A percentile compares a stretch with the other conserved stretches of the same genome.
Evolutionary conservation across 2,329 filamentous ascomycete genomes (phyloP).

Genomic region (Aspergillus pseudonomiae): DNA sequence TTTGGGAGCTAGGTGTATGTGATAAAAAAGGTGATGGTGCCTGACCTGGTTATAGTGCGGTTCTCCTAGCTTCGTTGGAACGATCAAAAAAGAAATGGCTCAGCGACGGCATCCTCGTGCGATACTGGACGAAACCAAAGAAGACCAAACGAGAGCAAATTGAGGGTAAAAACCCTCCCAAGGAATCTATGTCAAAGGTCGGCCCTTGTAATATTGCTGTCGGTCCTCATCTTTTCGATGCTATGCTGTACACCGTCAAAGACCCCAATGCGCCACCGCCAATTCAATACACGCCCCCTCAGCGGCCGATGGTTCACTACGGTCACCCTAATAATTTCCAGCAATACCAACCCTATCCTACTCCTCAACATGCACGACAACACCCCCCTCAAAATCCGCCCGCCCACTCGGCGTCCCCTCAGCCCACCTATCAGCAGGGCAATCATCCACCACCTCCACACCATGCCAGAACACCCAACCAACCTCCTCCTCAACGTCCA

Average conservation of each 20-base stretch:
- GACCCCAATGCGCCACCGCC: slow-evolving; percentile 47
- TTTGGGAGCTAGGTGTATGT: not conserved
- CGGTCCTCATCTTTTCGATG: slow-evolving; percentile 66
- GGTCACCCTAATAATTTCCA: slow-evolving; percentile 44
- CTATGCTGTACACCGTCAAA: slow-evolving; percentile 59
- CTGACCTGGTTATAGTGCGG: slow-evolving; percentile 49
- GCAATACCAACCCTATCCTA: slow-evolving; percentile 45
- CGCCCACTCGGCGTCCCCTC: slow-evolving; percentile 29
- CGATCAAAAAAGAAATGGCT: slow-evolving; percentile 63
- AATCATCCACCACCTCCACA: slow-evolving; percentile 27
- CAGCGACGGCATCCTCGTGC: slow-evolving; percentile 56
- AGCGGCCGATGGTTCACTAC: slow-evolving; percentile 48
- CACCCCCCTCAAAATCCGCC: slow-evolving; percentile 29
- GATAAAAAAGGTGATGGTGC: not conserved
- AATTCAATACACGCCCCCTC: slow-evolving; percentile 42
- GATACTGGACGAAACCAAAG: slow-evolving; percentile 62
- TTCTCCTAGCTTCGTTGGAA: slow-evolving; percentile 60
- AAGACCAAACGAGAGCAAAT: slow-evolving; percentile 56
- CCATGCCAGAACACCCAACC: slow-evolving; percentile 12
- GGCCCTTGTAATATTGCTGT: slow-evolving; percentile 63
- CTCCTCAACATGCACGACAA: slow-evolving; percentile 31
- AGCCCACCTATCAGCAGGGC: slow-evolving; percentile 28
- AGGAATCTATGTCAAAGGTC: slow-evolving; percentile 57
- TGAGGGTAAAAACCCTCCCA: slow-evolving; percentile 51
- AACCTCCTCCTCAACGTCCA: slow-evolving; percentile 18